Evolutionary conservation across 345 rosid species (phyloP).

Genomic region (Alliaria petiolata): DNA sequence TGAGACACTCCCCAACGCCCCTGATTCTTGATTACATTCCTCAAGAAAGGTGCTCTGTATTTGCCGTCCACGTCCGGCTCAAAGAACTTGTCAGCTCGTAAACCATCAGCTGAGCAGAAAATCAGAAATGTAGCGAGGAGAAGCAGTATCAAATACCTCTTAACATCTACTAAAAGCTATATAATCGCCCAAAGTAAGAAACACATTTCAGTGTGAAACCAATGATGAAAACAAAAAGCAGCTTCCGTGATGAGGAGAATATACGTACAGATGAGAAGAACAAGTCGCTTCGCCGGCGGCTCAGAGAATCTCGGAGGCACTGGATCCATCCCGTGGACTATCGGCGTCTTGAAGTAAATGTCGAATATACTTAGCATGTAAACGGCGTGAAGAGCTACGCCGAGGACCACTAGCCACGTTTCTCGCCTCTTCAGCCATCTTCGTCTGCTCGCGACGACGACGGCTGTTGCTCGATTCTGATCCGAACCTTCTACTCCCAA

Average conservation of each 20-base stretch:
- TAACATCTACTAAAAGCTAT: too few species aligned
- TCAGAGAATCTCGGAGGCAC: slow-evolving; percentile 62
- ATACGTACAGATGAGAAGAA: slow-evolving; percentile 74
- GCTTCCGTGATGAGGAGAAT: too few species aligned
- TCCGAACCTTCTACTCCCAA: slow-evolving; percentile 51
- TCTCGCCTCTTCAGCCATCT: slow-evolving; percentile 68
- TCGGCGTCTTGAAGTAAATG: slow-evolving; percentile 94
- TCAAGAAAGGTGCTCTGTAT: slow-evolving; percentile 85
- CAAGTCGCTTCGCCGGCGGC: slow-evolving; percentile 88
- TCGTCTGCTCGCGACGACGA: slow-evolving; percentile 24
- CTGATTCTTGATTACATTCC: slow-evolving; percentile 61
- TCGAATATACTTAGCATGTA: slow-evolving; percentile 97
- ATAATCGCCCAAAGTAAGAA: too few species aligned
- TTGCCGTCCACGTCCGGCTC: slow-evolving; percentile 77
- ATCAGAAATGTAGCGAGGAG: neutral
- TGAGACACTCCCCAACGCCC: slow-evolving; percentile 99
- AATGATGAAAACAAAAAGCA: too few species aligned
- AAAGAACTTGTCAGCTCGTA: slow-evolving; percentile 93
- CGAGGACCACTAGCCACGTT: slow-evolving; percentile 73
- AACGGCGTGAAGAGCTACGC: slow-evolving; percentile 79
- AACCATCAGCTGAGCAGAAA: slow-evolving; percentile 72
- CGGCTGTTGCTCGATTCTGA: slow-evolving; percentile 16
- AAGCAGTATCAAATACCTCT: slow-evolving; percentile 2
- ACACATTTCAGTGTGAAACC: too few species aligned
- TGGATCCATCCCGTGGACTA: slow-evolving; percentile 93